A percentile compares a stretch with the other conserved stretches of the same genome.
phyloP scores from a whole-genome alignment of 1,284 basidiomycete species.

The Trichosporon inkin region DNA sequence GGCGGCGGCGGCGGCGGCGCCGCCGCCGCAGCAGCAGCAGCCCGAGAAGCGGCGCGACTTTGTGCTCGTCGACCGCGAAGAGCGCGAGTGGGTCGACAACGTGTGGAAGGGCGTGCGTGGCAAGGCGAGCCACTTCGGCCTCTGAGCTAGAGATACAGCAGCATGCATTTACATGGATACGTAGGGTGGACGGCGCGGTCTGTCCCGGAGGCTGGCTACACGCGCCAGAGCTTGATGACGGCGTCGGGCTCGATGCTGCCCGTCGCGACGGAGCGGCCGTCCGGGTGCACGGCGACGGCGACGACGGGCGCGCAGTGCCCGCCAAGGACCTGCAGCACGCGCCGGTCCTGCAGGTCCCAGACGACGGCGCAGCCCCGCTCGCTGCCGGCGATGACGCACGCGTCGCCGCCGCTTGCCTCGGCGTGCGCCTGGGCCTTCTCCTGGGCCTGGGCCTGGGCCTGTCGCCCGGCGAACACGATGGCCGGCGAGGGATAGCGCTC shows the following conservation, averaged over 20 bases:
- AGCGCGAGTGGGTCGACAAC: slow-evolving; percentile 47
- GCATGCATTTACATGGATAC: neutral
- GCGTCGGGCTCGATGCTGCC: slow-evolving; percentile 22
- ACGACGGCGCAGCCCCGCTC: slow-evolving; percentile 84
- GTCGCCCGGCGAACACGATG: slow-evolving; percentile 26
- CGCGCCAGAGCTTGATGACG: slow-evolving; percentile 15
- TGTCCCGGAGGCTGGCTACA: neutral
- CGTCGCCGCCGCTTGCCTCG: neutral
- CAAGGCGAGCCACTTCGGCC: slow-evolving; percentile 32
- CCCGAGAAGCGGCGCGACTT: slow-evolving; percentile 24
- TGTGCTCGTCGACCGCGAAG: slow-evolving; percentile 40
- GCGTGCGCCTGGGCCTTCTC: slow-evolving; percentile 9
- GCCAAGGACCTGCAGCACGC: slow-evolving; percentile 67
- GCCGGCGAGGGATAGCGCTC: slow-evolving; percentile 39
- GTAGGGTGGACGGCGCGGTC: neutral
- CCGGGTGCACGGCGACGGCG: slow-evolving; percentile 41
- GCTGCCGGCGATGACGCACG: slow-evolving; percentile 75
- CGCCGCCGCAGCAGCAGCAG: slow-evolving; percentile 14
- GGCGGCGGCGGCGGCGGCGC: too few species aligned
- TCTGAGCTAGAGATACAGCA: slow-evolving; percentile 8
- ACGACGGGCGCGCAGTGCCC: slow-evolving; percentile 47
- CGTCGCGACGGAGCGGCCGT: slow-evolving; percentile 14
- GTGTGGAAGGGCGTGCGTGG: slow-evolving; percentile 43
- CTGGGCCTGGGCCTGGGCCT: slow-evolving; percentile 3
- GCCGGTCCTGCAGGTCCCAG: slow-evolving; percentile 84